These are phyloP conservation scores for Leccinum disarticulatum DNA, from an alignment of 768 basidiomycete genomes.

Conservation along the genomic window DNA sequence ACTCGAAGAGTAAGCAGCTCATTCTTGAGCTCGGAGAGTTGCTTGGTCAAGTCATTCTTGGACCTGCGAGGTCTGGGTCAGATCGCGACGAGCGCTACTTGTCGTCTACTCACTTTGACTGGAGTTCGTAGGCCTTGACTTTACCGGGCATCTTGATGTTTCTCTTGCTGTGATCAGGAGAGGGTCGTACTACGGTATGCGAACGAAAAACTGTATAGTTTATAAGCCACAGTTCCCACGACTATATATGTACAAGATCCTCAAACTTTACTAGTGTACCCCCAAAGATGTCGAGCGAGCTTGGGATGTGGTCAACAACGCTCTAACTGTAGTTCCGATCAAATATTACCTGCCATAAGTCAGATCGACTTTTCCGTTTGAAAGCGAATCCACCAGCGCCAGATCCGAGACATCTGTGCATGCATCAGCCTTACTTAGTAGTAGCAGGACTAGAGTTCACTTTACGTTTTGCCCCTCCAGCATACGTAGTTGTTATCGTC, in stretches of 20 bases:
- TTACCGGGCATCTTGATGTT: slow-evolving; percentile 76
- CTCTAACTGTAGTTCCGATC: background rate
- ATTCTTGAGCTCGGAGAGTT: slow-evolving; percentile 89
- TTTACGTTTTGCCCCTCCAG: slow-evolving; percentile 89
- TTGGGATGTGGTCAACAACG: slow-evolving; percentile 18
- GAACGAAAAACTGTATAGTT: slow-evolving; percentile 40
- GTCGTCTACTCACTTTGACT: slow-evolving; percentile 73
- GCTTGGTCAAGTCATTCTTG: slow-evolving; percentile 95
- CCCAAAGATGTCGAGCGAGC: slow-evolving; percentile 71
- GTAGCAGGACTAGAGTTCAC: background rate
- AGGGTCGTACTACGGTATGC: slow-evolving; percentile 28
- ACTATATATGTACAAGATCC: slow-evolving; percentile 41
- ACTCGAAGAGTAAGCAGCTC: slow-evolving; percentile 94
- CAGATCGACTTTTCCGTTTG: slow-evolving; percentile 67
- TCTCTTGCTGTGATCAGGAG: slow-evolving; percentile 32
- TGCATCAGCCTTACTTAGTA: background rate
- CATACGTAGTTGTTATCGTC: slow-evolving; percentile 90
- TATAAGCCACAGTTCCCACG: slow-evolving; percentile 43
- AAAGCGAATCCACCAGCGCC: slow-evolving; percentile 74
- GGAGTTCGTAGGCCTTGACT: slow-evolving; percentile 96
- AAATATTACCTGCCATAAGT: slow-evolving; percentile 38
- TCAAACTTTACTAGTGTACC: slow-evolving; percentile 61
- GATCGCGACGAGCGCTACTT: background rate
- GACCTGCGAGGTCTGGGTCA: slow-evolving; percentile 52
- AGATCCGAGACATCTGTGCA: slow-evolving; percentile 75